A percentile compares a stretch with the other conserved stretches of the same genome.
These are phyloP conservation scores for Hevea brasiliensis DNA, from an alignment of 345 rosid species.

Conservation along the genomic window DNA sequence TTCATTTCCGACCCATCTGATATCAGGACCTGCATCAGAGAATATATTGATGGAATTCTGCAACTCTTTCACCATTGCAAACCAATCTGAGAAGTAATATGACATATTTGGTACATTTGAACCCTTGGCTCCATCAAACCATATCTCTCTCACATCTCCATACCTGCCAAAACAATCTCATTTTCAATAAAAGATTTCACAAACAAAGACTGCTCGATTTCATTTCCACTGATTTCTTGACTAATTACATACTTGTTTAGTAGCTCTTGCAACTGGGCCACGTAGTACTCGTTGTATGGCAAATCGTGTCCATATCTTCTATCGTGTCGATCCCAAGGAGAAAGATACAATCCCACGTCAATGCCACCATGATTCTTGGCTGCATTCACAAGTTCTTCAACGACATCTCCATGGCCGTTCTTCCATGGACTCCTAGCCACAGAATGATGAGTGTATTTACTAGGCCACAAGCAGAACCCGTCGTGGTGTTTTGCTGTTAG, in stretches of 20 bases:
- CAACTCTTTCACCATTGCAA: constrained; percentile 68
- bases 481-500: constrained; percentile 81
- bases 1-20: constrained; percentile 75
- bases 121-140: constrained; percentile 82
- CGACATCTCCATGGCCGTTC: constrained; percentile 61
- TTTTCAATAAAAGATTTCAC: too few species aligned
- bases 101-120: constrained; percentile 57
- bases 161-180: constrained; percentile 34
- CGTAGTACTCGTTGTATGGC: constrained; percentile 65
- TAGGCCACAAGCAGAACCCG: constrained; percentile 79
- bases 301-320: constrained; percentile 52
- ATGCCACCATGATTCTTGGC: constrained; percentile 38
- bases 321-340: constrained; percentile 83
- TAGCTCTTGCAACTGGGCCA: constrained; percentile 70
- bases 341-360: constrained; percentile 61
- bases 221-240: background rate
- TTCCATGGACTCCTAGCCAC: constrained; percentile 62
- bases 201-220: too few species aligned
- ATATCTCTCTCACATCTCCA: constrained; percentile 60
- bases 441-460: constrained; percentile 62
- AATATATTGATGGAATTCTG: constrained; percentile 71
- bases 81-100: constrained; percentile 67
- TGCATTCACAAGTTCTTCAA: constrained; percentile 49
- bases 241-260: constrained; percentile 47
- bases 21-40: constrained; percentile 73